Evolutionary conservation across 306 rosid species (phyloP), one percentile per base, ranked within the genome.

Genomic region (Quercus cerris): DNA sequence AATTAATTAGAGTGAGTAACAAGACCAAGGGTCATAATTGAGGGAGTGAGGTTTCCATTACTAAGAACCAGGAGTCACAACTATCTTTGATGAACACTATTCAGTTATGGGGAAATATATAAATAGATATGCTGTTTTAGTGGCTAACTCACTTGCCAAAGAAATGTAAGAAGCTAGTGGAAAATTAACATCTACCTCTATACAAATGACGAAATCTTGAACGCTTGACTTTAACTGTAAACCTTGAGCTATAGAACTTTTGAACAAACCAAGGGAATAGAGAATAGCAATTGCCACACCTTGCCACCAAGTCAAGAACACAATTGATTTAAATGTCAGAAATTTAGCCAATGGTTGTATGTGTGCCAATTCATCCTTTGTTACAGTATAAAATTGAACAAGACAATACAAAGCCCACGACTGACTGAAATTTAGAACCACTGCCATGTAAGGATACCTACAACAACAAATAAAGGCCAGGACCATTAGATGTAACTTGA

Each of bases 251-350:
- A 93, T 85, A 56, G 98, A 87, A 81, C 99, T 95, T 86, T 89
- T 93, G 86, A 96, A 93, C 88, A 96, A 81, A 81, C 94, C 99
- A 67, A 93, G 78, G 79, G 95, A 80, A 83, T 83, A 93, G 2
- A 96, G 90, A 79, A 90, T 85, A 86, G 99, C 94, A 83, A 91
- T 96, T 82, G 97, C 99, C 86, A 96, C 97, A 80, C 99, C 99
- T 96, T 96, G 99, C 99, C 98, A 96, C 99, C 99, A 96, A 76
- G 99, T 96, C 86, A 96, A 90, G 77, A 96, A 96, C 71, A 96
- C 99, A 77, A 96, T 93, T 38, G 99, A 93, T 77, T 96, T 96
- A 84, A 96, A 93, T 38, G 97, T 93, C 92, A 96, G 81, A 89
- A 96, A 93, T 85, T 96, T 96, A 80, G 94, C 93, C 89, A 96